Evolutionary conservation across 78 protist genomes (phyloP).

Genomic region (Isochrysis galbana): DNA sequence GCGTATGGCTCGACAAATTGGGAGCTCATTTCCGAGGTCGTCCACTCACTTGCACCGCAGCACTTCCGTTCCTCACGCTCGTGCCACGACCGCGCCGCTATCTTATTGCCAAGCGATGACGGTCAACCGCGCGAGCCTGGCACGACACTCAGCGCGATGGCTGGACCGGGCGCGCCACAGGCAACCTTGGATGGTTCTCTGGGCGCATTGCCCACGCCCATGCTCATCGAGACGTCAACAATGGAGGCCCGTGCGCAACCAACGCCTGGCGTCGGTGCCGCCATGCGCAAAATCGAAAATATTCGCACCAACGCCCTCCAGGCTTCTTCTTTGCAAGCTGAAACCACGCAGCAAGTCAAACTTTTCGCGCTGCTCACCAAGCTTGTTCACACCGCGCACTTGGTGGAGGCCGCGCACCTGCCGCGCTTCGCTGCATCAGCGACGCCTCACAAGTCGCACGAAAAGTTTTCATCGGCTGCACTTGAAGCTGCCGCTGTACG

Average conservation of each 20-base stretch:
- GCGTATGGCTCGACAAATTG: neutral
- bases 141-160: neutral
- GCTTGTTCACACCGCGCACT: neutral
- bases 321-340: neutral
- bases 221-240: neutral
- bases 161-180: neutral
- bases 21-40: neutral
- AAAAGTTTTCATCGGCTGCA: too few relatives aligned
- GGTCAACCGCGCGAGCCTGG: slow-evolving; percentile 15
- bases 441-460: neutral
- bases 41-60: neutral
- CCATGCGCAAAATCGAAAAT: neutral
- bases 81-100: neutral
- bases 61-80: neutral
- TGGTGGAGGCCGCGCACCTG: neutral
- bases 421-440: neutral
- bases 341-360: neutral
- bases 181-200: neutral
- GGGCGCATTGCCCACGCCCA: neutral
- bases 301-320: neutral
- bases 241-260: neutral
- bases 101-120: neutral
- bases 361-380: neutral
- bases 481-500: too few relatives aligned
- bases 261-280: neutral